Evolutionary conservation across 768 basidiomycete species (phyloP).

Genomic region (Termitomyces eurrhizus): DNA sequence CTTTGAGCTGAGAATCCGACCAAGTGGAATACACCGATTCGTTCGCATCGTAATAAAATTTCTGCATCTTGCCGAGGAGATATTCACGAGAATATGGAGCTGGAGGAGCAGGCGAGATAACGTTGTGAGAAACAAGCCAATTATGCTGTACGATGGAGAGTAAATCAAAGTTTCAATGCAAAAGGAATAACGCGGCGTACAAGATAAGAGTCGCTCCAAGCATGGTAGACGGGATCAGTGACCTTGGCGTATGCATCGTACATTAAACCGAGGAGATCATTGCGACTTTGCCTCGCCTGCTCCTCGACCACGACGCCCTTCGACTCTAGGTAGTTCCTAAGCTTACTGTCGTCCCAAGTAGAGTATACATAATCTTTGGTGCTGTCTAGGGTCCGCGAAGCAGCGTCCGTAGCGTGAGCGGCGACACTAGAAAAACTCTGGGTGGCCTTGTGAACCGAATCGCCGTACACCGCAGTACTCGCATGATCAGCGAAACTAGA

Average conservation of each 20-base stretch:
- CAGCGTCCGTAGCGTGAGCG: conserved; percentile 52
- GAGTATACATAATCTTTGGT: conserved; percentile 86
- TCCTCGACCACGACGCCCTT: conserved; percentile 65
- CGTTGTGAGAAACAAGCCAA: conserved; percentile 79
- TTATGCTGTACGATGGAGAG: conserved; percentile 45
- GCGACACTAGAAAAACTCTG: conserved; percentile 37
- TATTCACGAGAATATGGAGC: conserved; percentile 53
- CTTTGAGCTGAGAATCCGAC: conserved; percentile 73
- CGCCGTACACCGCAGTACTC: conserved; percentile 49
- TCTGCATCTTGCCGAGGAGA: conserved; percentile 63
- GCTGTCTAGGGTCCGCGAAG: conserved; percentile 54
- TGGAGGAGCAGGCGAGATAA: conserved; percentile 58
- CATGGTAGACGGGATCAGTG: conserved; percentile 67
- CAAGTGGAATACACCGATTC: conserved; percentile 63
- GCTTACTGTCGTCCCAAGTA: conserved; percentile 78
- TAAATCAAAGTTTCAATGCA: not conserved
- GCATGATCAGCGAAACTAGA: conserved; percentile 49
- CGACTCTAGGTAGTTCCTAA: conserved; percentile 70
- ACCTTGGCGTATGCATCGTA: conserved; percentile 60
- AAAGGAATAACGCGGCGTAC: conserved; percentile 34
- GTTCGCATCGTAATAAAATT: conserved; percentile 66
- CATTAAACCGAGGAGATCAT: conserved; percentile 69
- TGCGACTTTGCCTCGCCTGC: conserved; percentile 49
- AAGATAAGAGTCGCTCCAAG: conserved; percentile 85
- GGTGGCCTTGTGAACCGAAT: conserved; percentile 35